Evolutionary conservation across 2,329 filamentous ascomycete species (phyloP).

Genomic region (Sarocladium kiliense): DNA sequence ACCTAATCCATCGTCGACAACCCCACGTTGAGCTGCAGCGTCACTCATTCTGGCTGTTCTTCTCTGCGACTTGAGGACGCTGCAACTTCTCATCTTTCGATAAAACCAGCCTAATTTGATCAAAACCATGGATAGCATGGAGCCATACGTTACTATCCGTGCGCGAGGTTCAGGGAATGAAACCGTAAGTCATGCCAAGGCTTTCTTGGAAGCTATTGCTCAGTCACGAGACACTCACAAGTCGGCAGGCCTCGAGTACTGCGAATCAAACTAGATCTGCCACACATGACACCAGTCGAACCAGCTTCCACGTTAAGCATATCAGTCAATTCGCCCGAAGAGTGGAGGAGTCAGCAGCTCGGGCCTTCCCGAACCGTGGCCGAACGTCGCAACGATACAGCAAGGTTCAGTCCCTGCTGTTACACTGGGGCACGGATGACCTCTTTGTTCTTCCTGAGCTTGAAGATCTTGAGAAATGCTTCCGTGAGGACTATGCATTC

Average conservation of each 20-base stretch:
- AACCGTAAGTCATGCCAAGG: not conserved
- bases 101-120: not conserved
- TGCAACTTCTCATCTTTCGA: not conserved
- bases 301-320: constrained; percentile 54
- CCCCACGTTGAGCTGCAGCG: not conserved
- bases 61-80: no score
- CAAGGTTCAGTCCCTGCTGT: constrained; percentile 48
- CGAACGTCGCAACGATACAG: constrained; percentile 47
- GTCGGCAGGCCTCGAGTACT: not conserved
- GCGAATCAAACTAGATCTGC: constrained; percentile 24
- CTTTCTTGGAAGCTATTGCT: not conserved
- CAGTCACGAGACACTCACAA: not conserved
- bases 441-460: constrained; percentile 54
- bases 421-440: constrained; percentile 55
- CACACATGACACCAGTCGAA: constrained; percentile 53
- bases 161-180: constrained; percentile 36
- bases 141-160: constrained; percentile 49
- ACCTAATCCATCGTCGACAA: not conserved
- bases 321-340: constrained; percentile 49
- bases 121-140: constrained; percentile 34
- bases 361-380: constrained; percentile 53
- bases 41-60: not conserved
- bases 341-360: constrained; percentile 50
- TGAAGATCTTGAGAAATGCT: constrained; percentile 49
- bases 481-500: constrained; percentile 51